These are phyloP conservation scores for Marchantia paleacea DNA, from an alignment of 225 moss, liverwort and hornwort genomes.

Conservation along the genomic window DNA sequence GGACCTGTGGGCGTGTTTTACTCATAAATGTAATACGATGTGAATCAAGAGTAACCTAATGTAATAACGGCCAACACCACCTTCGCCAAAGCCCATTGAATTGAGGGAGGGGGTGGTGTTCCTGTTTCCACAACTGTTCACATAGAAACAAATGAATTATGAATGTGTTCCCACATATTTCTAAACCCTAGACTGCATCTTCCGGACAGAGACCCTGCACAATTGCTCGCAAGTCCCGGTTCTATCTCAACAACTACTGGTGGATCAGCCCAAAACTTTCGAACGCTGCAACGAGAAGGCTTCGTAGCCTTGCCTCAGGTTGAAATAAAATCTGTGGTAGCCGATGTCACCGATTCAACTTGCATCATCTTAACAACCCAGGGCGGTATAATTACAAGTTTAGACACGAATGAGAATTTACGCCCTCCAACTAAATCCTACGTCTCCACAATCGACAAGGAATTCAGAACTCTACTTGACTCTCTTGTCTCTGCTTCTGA, in stretches of 20 bases:
- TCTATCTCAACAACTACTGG: background rate
- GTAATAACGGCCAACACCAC: background rate
- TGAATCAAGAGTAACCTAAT: background rate
- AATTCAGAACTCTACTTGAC: background rate
- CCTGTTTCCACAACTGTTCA: conserved; percentile 1
- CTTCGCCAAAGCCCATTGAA: conserved; percentile 15
- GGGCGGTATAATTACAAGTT: conserved; percentile 10
- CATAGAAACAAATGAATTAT: conserved; percentile 2
- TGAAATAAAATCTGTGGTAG: conserved; percentile 1
- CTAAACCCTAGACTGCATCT: background rate
- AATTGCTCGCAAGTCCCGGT: background rate
- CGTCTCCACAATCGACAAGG: background rate
- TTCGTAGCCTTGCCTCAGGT: background rate
- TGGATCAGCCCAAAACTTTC: background rate
- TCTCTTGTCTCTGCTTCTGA: background rate
- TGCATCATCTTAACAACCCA: conserved; percentile 5
- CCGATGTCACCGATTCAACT: conserved; percentile 4
- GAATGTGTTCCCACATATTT: conserved; percentile 2
- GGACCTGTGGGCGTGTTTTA: too few species aligned
- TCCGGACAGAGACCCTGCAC: background rate
- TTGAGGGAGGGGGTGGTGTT: conserved; percentile 16
- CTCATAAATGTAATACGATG: background rate
- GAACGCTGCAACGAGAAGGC: background rate
- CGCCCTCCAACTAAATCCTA: conserved; percentile 8
- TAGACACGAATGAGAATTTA: background rate